These are phyloP conservation scores for Pulveroboletus frians DNA, from an alignment of 768 basidiomycete species.

Conservation along the genomic window DNA sequence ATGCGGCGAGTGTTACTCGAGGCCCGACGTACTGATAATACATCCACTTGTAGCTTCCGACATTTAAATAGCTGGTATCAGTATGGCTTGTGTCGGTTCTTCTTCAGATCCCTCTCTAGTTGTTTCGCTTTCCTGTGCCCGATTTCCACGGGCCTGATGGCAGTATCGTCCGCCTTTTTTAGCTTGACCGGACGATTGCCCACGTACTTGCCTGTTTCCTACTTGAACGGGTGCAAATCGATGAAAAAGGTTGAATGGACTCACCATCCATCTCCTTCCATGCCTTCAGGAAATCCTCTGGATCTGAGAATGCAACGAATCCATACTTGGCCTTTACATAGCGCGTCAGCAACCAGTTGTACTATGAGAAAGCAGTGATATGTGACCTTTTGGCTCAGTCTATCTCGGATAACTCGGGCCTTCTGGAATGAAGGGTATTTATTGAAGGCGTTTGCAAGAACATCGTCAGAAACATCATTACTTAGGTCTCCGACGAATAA, in stretches of 20 bases:
- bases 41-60: background rate
- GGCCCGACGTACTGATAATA: constrained; percentile 27
- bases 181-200: constrained; percentile 96
- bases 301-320: constrained; percentile 96
- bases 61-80: constrained; percentile 29
- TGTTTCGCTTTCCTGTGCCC: constrained; percentile 89
- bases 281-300: constrained; percentile 95
- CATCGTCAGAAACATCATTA: constrained; percentile 96
- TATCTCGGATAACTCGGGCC: constrained; percentile 91
- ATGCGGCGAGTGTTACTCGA: constrained; percentile 20
- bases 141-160: constrained; percentile 88
- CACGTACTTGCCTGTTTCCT: constrained; percentile 82
- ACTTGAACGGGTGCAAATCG: constrained; percentile 2
- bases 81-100: constrained; percentile 83
- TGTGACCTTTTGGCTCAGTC: constrained; percentile 83
- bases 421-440: constrained; percentile 93
- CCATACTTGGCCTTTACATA: constrained; percentile 81
- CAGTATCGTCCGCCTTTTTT: constrained; percentile 85
- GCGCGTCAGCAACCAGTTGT: constrained; percentile 3
- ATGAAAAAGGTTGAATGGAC: constrained; percentile 20
- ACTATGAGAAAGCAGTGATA: background rate
- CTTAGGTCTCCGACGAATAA: constrained; percentile 97
- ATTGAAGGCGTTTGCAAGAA: constrained; percentile 87
- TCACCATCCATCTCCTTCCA: constrained; percentile 99
- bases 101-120: constrained; percentile 87